Base-by-base conservation (phyloP, 495 filamentous ascomycete genomes). In the Opeltia flavorubescens region DNA sequence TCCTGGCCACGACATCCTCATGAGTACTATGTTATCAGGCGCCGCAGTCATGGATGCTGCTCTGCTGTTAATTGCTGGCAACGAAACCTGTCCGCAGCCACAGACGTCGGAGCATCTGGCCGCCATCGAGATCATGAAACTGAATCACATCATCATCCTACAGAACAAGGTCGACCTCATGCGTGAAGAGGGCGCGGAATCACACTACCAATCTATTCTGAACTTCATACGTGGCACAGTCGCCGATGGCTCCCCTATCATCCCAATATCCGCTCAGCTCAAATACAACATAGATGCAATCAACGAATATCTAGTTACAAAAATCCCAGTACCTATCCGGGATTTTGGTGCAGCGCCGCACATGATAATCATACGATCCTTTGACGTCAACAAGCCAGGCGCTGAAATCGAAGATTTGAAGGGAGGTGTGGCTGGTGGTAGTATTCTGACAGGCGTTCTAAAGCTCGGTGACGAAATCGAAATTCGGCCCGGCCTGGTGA, bases 241-340 rank as follows among this genome's bases (percentile, higher is more conserved):
- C 48, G 91, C 91, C 40, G 89, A 89, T 62, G 87, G 88, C 57
- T 91, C 88, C 18, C 91, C 91, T 18, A 87, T 98, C 59, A 94
- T 98, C 44, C 91, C 91, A 45, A 95, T 98, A 60, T 98, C 91
- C 27, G 91, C 91, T 17, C 91, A 98, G 72, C 72, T 98, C 54
- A 98, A 98, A 71, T 94, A 95, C 78, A 98, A 98, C 70, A 95
- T 98, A 59, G 91, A 98, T 65, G 88, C 91, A 51, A 83, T 98
- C 64, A 93, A 91, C 68, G 89, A 96, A 62, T 75, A 82, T 48
- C 85, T 98, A 44, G 83, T 94, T 52, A 82, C 84, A 51, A 89
- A 84, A 59, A 94, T 98, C 51, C 93, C 93, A 17, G 80, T 96
- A 18, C 91, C 91, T 2, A 58, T 81, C 26, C 75, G 91, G 65